Evolutionary conservation across 176 grass and related monocot genomes (phyloP).

Genomic region (Alopecurus myosuroides): DNA sequence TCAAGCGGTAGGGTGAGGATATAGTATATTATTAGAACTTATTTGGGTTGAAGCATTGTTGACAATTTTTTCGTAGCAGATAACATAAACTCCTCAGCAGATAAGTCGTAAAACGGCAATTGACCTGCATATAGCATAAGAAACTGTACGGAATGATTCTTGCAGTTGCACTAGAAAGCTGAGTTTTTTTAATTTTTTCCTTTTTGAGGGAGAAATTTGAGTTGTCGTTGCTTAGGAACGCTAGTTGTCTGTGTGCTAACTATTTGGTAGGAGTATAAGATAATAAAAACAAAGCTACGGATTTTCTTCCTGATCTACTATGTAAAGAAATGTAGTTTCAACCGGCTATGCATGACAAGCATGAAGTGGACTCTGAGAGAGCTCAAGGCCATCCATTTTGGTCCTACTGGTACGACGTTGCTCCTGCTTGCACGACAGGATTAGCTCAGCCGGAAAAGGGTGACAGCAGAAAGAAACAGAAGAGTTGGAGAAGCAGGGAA

Average conservation of each 20-base stretch:
- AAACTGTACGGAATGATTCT: neutral
- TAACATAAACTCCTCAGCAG: neutral
- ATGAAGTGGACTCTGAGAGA: neutral
- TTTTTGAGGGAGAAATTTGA: too few species aligned
- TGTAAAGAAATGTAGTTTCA: neutral
- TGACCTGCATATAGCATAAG: neutral
- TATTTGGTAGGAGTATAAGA: too few species aligned
- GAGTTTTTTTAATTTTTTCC: too few species aligned
- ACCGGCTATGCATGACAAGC: neutral
- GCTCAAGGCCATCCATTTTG: neutral
- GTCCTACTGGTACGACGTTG: neutral
- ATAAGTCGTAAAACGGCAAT: neutral
- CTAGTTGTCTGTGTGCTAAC: too few species aligned
- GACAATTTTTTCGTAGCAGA: neutral
- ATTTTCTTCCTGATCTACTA: neutral
- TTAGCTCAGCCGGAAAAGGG: slow-evolving; percentile 2
- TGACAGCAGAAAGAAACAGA: neutral
- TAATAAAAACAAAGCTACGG: too few species aligned
- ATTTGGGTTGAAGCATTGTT: neutral
- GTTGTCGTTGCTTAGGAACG: too few species aligned
- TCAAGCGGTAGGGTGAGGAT: neutral
- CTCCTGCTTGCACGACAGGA: neutral
- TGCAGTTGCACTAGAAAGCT: neutral
- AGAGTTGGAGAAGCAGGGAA: neutral
- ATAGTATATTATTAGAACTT: neutral